phyloP scores from a whole-genome alignment of 371 early-diverging fungal genomes.

The Entomophthora muscae region DNA sequence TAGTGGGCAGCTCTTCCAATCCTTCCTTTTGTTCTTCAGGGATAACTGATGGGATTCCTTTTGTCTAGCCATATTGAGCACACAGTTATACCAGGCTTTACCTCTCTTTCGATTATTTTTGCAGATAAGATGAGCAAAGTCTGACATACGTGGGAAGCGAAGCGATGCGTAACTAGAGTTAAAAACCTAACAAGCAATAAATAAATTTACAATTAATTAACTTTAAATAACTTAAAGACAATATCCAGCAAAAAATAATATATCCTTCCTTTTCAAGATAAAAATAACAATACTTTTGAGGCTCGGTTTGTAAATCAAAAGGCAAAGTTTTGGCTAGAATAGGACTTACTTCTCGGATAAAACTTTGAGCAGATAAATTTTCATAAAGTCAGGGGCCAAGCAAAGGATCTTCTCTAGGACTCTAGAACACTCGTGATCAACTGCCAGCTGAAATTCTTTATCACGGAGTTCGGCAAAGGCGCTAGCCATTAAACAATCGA shows the following conservation, averaged over 20 bases:
- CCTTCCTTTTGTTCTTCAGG: conserved; percentile 21
- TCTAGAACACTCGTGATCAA: conserved; percentile 57
- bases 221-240: no score
- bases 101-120: conserved; percentile 53
- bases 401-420: conserved; percentile 61
- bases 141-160: conserved; percentile 73
- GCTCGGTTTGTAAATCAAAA: no score
- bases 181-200: no score
- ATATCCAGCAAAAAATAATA: no score
- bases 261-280: no score
- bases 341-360: not conserved
- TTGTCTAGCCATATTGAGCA: conserved; percentile 13
- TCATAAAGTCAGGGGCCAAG: conserved; percentile 29
- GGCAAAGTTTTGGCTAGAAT: no score
- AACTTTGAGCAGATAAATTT: not conserved
- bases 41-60: conserved; percentile 14
- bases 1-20: not conserved
- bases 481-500: conserved; percentile 49
- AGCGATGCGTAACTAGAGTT: conserved; percentile 57
- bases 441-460: conserved; percentile 49
- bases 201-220: no score
- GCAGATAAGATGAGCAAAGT: conserved; percentile 51
- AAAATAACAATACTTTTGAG: no score
- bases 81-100: conserved; percentile 14
- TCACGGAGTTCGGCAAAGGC: conserved; percentile 58